These are phyloP conservation scores for Carex myosuroides DNA, from an alignment of 176 grass and related monocot genomes.

Conservation along the genomic window DNA sequence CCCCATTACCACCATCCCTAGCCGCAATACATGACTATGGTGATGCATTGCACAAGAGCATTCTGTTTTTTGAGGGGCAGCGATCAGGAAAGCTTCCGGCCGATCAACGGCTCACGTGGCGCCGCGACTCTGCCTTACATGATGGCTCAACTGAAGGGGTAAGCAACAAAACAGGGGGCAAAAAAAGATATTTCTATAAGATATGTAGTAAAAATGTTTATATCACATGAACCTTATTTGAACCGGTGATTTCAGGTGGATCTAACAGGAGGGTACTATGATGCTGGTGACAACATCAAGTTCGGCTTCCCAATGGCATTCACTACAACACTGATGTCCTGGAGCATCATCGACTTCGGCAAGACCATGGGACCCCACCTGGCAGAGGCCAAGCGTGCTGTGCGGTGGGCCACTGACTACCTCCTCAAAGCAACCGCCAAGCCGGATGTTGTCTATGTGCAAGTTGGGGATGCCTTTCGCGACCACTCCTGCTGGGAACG, in stretches of 20 bases:
- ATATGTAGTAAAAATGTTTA: background rate
- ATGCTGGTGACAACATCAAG: constrained; percentile 94
- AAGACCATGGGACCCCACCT: constrained; percentile 45
- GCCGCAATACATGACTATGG: constrained; percentile 49
- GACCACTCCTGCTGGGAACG: constrained; percentile 93
- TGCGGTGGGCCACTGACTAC: constrained; percentile 88
- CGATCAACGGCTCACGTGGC: constrained; percentile 53
- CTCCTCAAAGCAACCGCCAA: constrained; percentile 59
- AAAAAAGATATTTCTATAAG: background rate
- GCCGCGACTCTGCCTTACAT: constrained; percentile 52
- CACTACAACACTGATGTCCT: constrained; percentile 81
- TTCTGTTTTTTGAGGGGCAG: constrained; percentile 91
- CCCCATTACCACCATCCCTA: background rate
- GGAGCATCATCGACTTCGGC: constrained; percentile 82
- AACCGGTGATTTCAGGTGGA: constrained; percentile 40
- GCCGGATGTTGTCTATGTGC: constrained; percentile 54
- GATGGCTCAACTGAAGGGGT: constrained; percentile 59
- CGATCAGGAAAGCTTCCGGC: constrained; percentile 54
- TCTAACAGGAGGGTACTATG: constrained; percentile 81
- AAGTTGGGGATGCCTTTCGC: constrained; percentile 67
- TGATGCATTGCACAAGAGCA: constrained; percentile 76
- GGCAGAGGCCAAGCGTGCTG: constrained; percentile 31
- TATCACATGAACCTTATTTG: too few relatives aligned
- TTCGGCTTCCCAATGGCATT: constrained; percentile 97
- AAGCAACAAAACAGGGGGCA: background rate